Percentiles rank a stretch among this genome's conserved stretches.
Evolutionary conservation across 2,329 filamentous ascomycete genomes (phyloP).

Genomic region (Didymella sp.): DNA sequence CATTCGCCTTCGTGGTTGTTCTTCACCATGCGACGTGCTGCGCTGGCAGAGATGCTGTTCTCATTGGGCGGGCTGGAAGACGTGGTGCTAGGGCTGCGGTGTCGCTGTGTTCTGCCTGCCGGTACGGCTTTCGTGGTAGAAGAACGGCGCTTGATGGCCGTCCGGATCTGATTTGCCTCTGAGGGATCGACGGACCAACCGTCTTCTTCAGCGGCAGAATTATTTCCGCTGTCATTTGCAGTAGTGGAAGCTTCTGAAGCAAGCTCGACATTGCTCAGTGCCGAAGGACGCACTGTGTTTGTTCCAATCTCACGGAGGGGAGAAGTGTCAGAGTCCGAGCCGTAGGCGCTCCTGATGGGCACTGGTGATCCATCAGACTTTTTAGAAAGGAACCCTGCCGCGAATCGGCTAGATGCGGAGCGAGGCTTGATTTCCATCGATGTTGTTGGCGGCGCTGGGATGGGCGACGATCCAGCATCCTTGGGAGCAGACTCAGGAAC

Average conservation of each 20-base stretch:
- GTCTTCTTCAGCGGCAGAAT: slow-evolving; percentile 57
- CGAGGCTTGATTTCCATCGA: slow-evolving; percentile 65
- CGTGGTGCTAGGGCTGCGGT: slow-evolving; percentile 61
- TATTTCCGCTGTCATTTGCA: slow-evolving; percentile 43
- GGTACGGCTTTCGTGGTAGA: slow-evolving; percentile 52
- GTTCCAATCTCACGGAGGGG: slow-evolving; percentile 56
- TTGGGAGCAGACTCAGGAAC: slow-evolving; percentile 33
- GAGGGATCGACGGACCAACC: slow-evolving; percentile 57
- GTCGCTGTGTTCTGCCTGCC: slow-evolving; percentile 55
- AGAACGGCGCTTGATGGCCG: slow-evolving; percentile 63
- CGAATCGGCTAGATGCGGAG: slow-evolving; percentile 72
- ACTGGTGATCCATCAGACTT: slow-evolving; percentile 68
- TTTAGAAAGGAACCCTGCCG: slow-evolving; percentile 83
- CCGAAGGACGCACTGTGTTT: slow-evolving; percentile 57
- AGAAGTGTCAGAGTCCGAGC: slow-evolving; percentile 63
- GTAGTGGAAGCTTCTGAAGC: slow-evolving; percentile 34
- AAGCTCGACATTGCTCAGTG: slow-evolving; percentile 61
- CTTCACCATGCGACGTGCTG: slow-evolving; percentile 71
- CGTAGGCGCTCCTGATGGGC: slow-evolving; percentile 62
- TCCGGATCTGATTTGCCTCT: slow-evolving; percentile 62
- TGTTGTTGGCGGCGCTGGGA: slow-evolving; percentile 63
- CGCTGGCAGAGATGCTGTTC: slow-evolving; percentile 66
- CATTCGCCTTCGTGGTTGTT: slow-evolving; percentile 64
- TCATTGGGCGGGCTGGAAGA: slow-evolving; percentile 63
- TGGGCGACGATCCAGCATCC: slow-evolving; percentile 61